Conservation (phyloP, 169 alveolate species). For the Plasmodium vinckei region DNA sequence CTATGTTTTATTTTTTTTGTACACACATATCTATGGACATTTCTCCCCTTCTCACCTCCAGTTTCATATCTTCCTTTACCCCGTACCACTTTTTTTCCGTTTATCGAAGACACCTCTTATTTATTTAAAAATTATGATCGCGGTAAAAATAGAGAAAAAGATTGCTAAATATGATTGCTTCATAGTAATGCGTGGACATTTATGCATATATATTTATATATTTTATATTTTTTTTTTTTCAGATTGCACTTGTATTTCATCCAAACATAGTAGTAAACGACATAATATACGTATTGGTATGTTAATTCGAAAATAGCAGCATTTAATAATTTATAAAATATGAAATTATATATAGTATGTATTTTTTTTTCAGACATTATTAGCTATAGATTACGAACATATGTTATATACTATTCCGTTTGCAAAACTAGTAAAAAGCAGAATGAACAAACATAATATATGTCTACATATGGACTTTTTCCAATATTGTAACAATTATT, state of each 20-base stretch:
- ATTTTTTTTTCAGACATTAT: conserved; percentile 24
- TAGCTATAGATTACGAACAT: conserved; percentile 45
- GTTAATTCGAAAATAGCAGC: not conserved
- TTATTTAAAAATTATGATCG: conserved; percentile 44
- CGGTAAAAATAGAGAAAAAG: not conserved
- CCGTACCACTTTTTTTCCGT: conserved; percentile 64
- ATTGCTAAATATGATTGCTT: not conserved
- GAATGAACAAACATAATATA: not conserved
- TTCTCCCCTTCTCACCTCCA: not conserved
- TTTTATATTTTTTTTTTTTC: conserved; percentile 24
- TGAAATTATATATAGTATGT: not conserved
- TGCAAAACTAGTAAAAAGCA: conserved; percentile 36
- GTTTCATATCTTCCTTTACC: conserved; percentile 64
- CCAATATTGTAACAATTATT: not conserved
- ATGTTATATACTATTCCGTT: conserved; percentile 57
- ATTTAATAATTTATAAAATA: too few species aligned
- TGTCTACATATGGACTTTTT: not conserved
- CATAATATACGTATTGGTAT: conserved; percentile 52
- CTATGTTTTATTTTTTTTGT: not conserved
- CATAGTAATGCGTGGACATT: not conserved
- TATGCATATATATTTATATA: too few species aligned
- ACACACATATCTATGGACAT: not conserved
- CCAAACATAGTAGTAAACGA: conserved; percentile 68
- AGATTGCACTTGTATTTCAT: conserved; percentile 43
- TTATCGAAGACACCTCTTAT: conserved; percentile 57